phyloP scores from a whole-genome alignment of 352 stramenopile genomes.

The Pythium aristosporum region DNA sequence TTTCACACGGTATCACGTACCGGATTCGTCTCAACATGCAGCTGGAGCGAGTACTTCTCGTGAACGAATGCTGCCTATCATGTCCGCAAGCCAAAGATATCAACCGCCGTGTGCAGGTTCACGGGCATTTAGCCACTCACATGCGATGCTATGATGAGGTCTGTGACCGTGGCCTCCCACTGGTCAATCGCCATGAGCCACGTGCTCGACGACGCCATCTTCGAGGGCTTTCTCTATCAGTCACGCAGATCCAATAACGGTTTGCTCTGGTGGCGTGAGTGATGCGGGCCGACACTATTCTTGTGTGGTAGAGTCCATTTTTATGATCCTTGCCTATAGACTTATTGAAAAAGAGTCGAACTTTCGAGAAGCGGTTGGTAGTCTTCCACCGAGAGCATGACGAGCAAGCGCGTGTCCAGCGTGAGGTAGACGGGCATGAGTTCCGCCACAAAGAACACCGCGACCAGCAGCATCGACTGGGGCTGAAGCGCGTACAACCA shows the following conservation, averaged over 20 bases:
- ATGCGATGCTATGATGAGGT: slow-evolving; percentile 7
- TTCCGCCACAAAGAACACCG: slow-evolving; percentile 76
- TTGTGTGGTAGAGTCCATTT: slow-evolving; percentile 9
- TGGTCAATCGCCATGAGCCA: slow-evolving; percentile 21
- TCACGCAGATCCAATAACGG: neutral
- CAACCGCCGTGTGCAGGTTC: neutral
- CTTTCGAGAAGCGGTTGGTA: slow-evolving; percentile 72
- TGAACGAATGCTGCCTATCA: slow-evolving; percentile 31
- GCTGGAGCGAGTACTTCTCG: slow-evolving; percentile 41
- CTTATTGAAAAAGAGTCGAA: slow-evolving; percentile 54
- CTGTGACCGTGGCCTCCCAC: slow-evolving; percentile 9
- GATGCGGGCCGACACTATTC: slow-evolving; percentile 4
- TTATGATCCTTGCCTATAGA: neutral
- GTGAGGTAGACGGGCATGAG: slow-evolving; percentile 79
- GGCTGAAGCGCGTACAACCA: slow-evolving; percentile 31
- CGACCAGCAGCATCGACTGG: slow-evolving; percentile 82
- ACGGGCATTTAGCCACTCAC: slow-evolving; percentile 7
- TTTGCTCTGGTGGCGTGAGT: neutral
- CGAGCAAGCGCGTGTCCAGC: slow-evolving; percentile 67
- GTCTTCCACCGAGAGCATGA: slow-evolving; percentile 80
- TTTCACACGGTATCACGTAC: slow-evolving; percentile 21
- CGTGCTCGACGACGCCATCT: slow-evolving; percentile 9
- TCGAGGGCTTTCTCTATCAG: neutral
- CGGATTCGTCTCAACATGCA: slow-evolving; percentile 48
- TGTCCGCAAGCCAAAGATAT: neutral